Percentiles rank a stretch among this genome's conserved stretches.
phyloP scores from a whole-genome alignment of 768 basidiomycete species.

The Stropharia rugosoannulata region DNA sequence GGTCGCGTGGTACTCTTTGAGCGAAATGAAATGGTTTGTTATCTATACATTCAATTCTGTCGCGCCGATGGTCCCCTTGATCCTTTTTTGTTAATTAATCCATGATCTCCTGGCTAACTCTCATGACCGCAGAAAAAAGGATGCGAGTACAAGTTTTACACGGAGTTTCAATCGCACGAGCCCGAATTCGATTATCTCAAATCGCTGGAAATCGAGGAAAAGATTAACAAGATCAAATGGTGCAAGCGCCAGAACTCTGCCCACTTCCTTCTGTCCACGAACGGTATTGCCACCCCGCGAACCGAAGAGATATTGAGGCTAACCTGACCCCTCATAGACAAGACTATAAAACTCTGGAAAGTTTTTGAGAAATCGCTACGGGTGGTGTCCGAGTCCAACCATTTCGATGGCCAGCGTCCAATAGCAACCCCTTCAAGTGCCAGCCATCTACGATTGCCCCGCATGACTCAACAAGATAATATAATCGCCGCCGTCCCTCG shows the following conservation, averaged over 20 bases:
- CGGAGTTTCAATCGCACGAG: slow-evolving; percentile 99
- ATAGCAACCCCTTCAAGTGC: slow-evolving; percentile 58
- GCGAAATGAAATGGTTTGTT: slow-evolving; percentile 88
- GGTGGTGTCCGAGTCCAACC: slow-evolving; percentile 96
- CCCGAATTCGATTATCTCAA: slow-evolving; percentile 99
- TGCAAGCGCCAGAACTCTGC: slow-evolving; percentile 97
- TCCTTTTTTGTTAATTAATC: slow-evolving; percentile 13
- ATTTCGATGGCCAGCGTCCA: slow-evolving; percentile 75
- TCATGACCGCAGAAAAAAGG: slow-evolving; percentile 81
- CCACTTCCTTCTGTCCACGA: slow-evolving; percentile 95
- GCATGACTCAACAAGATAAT: slow-evolving; percentile 92
- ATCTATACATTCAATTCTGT: slow-evolving; percentile 11
- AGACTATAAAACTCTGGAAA: slow-evolving; percentile 99
- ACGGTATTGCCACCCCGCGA: slow-evolving; percentile 57
- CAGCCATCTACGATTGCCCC: slow-evolving; percentile 79
- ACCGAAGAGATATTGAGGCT: slow-evolving; percentile 5
- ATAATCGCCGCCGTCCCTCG: slow-evolving; percentile 98
- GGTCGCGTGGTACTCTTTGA: slow-evolving; percentile 98
- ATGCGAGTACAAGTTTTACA: slow-evolving; percentile 99
- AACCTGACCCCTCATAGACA: slow-evolving; percentile 58
- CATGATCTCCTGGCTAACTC: slow-evolving; percentile 18
- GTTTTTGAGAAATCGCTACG: slow-evolving; percentile 98
- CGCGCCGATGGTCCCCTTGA: slow-evolving; percentile 13
- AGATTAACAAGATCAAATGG: slow-evolving; percentile 99
- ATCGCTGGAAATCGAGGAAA: slow-evolving; percentile 99